Evolutionary conservation across 257 asterid species (phyloP).

Genomic region (Salvia hispanica): DNA sequence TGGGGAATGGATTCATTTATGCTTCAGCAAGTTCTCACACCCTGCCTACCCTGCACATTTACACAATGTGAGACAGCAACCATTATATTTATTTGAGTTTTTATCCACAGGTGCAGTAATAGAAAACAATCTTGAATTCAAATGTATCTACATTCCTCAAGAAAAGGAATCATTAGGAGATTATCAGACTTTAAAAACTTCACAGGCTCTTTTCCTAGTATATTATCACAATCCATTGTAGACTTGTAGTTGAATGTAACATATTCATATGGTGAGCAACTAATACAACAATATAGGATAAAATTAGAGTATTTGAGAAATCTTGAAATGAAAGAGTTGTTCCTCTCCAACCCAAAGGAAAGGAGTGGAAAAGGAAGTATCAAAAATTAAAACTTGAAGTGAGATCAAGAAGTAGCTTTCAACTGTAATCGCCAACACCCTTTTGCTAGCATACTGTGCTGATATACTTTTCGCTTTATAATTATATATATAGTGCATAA

Average conservation of each 20-base stretch:
- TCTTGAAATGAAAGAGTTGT: slow-evolving; percentile 10
- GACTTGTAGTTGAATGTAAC: not conserved
- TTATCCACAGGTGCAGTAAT: not conserved
- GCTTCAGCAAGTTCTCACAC: slow-evolving; percentile 34
- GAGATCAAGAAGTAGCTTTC: slow-evolving; percentile 26
- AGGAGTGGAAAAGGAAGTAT: slow-evolving; percentile 7
- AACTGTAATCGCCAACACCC: slow-evolving; percentile 27
- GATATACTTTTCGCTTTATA: too few species aligned
- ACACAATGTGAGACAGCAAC: slow-evolving; percentile 18
- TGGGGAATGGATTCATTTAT: slow-evolving; percentile 32
- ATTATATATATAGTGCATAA: too few species aligned
- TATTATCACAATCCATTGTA: slow-evolving; percentile 3
- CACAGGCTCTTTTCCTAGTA: not conserved
- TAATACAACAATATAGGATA: slow-evolving; percentile 13
- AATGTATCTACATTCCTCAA: not conserved
- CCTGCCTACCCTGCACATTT: slow-evolving; percentile 32
- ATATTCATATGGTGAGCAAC: slow-evolving; percentile 19
- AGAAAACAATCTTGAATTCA: slow-evolving; percentile 6
- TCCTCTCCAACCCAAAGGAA: slow-evolving; percentile 11
- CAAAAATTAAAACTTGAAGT: slow-evolving; percentile 10
- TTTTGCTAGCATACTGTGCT: too few species aligned
- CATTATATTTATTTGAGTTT: not conserved
- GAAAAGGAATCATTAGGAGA: not conserved
- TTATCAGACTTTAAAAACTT: not conserved
- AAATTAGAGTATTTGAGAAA: not conserved